Evolutionary conservation across 805 yeast species (phyloP).

Genomic region (Candida parachauliodes): DNA sequence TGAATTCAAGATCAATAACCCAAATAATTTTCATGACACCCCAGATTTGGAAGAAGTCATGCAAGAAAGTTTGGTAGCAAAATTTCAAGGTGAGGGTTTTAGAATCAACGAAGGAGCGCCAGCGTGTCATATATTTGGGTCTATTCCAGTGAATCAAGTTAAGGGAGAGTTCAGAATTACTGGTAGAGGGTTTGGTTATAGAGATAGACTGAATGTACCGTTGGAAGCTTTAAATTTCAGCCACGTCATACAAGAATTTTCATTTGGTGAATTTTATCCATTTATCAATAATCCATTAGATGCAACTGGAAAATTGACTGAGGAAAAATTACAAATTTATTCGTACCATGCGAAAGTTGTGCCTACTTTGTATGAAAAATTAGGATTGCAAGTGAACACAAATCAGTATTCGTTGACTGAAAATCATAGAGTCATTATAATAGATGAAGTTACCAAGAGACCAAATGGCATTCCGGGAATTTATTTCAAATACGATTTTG

Average conservation of each 20-base stretch:
- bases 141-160: slow-evolving; percentile 80
- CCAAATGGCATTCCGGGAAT: slow-evolving; percentile 65
- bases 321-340: slow-evolving; percentile 46
- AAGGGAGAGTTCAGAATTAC: slow-evolving; percentile 83
- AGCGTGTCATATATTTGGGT: slow-evolving; percentile 84
- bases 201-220: slow-evolving; percentile 45
- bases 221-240: slow-evolving; percentile 64
- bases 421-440: slow-evolving; percentile 28
- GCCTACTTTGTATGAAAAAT: slow-evolving; percentile 70
- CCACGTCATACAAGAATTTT: slow-evolving; percentile 80
- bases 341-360: slow-evolving; percentile 75
- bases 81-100: slow-evolving; percentile 46
- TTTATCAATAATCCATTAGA: slow-evolving; percentile 86
- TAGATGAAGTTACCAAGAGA: slow-evolving; percentile 2
- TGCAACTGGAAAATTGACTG: slow-evolving; percentile 57
- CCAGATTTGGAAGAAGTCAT: slow-evolving; percentile 67
- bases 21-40: slow-evolving; percentile 43
- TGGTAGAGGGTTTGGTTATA: slow-evolving; percentile 66
- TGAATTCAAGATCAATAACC: slow-evolving; percentile 43
- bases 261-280: slow-evolving; percentile 90
- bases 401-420: slow-evolving; percentile 79
- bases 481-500: slow-evolving; percentile 81
- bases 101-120: slow-evolving; percentile 53
- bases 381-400: slow-evolving; percentile 74
- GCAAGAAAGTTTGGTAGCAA: slow-evolving; percentile 63